These are phyloP conservation scores for Nicotiana paniculata DNA, from an alignment of 257 asterid genomes.

Conservation along the genomic window DNA sequence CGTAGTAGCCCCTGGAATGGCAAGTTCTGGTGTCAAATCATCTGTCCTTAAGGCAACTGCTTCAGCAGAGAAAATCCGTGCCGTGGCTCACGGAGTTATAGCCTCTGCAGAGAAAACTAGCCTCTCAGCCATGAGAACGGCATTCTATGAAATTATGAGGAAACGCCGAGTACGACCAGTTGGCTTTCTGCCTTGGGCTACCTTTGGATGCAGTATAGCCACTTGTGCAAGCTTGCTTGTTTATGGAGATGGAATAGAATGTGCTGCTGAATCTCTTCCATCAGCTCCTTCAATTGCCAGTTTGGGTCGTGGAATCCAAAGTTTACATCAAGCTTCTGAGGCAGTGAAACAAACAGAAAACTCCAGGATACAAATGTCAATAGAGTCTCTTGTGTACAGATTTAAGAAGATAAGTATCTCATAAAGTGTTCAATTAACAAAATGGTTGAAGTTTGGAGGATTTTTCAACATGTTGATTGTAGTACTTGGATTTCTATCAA, in stretches of 20 bases:
- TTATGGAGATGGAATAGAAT: conserved; percentile 88
- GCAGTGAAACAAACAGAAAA: conserved; percentile 51
- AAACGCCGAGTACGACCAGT: conserved; percentile 45
- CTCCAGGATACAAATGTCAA: conserved; percentile 55
- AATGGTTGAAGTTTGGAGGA: neutral
- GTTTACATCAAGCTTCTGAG: conserved; percentile 61
- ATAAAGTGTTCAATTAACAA: neutral
- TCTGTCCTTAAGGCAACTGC: conserved; percentile 50
- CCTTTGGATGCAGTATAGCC: conserved; percentile 84
- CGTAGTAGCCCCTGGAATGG: conserved; percentile 42
- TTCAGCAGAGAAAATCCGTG: conserved; percentile 76
- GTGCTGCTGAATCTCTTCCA: conserved; percentile 83
- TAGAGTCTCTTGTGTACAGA: conserved; percentile 56
- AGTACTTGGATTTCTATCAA: neutral
- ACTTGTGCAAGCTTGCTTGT: conserved; percentile 65
- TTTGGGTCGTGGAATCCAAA: conserved; percentile 87
- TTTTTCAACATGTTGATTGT: neutral
- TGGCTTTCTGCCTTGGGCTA: conserved; percentile 70
- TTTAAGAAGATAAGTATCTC: conserved; percentile 36
- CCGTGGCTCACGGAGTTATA: conserved; percentile 64
- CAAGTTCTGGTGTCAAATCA: conserved; percentile 44
- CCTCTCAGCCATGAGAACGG: conserved; percentile 77
- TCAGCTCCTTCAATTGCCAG: conserved; percentile 82
- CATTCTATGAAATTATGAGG: conserved; percentile 89
- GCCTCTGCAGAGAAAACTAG: conserved; percentile 88